phyloP scores from a whole-genome alignment of 2,329 filamentous ascomycete genomes.

The Fusarium scirpi region DNA sequence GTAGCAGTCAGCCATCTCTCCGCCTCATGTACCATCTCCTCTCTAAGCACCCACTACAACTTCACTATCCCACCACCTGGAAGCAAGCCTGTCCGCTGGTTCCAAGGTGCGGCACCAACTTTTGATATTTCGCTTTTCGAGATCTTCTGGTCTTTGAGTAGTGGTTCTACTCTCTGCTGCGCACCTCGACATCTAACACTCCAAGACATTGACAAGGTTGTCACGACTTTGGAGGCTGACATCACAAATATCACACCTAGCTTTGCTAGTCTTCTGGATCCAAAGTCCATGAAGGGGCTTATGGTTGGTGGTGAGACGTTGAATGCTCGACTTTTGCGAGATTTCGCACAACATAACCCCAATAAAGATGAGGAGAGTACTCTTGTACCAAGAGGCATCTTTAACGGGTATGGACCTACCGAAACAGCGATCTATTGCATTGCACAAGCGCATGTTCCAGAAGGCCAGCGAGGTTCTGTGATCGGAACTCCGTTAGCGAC shows the following conservation, averaged over 20 bases:
- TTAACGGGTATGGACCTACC: slow-evolving; percentile 22
- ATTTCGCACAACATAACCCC: slow-evolving; percentile 4
- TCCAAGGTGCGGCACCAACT: slow-evolving; percentile 21
- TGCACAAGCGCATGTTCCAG: slow-evolving; percentile 12
- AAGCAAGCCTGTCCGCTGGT: slow-evolving; percentile 13
- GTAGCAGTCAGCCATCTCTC: slow-evolving; percentile 25
- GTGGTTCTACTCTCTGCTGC: slow-evolving; percentile 25
- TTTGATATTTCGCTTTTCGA: slow-evolving; percentile 31
- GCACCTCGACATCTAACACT: slow-evolving; percentile 9
- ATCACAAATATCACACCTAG: slow-evolving; percentile 29
- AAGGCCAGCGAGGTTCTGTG: slow-evolving; percentile 10
- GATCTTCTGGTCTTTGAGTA: slow-evolving; percentile 25
- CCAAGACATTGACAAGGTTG: slow-evolving; percentile 19
- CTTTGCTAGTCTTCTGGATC: slow-evolving; percentile 22
- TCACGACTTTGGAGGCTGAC: slow-evolving; percentile 4
- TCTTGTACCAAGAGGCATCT: not conserved
- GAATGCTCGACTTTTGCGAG: slow-evolving; percentile 10
- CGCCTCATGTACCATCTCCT: slow-evolving; percentile 7
- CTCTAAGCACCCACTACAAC: slow-evolving; percentile 10
- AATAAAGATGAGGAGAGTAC: rapidly evolving
- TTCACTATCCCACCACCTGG: not conserved
- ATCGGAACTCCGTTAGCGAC: slow-evolving; percentile 7
- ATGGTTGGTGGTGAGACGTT: slow-evolving; percentile 35
- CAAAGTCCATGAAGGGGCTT: not conserved
- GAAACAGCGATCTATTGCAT: slow-evolving; percentile 29